Base-by-base conservation (phyloP, 768 basidiomycete species). In the Termitomyces sp. region DNA sequence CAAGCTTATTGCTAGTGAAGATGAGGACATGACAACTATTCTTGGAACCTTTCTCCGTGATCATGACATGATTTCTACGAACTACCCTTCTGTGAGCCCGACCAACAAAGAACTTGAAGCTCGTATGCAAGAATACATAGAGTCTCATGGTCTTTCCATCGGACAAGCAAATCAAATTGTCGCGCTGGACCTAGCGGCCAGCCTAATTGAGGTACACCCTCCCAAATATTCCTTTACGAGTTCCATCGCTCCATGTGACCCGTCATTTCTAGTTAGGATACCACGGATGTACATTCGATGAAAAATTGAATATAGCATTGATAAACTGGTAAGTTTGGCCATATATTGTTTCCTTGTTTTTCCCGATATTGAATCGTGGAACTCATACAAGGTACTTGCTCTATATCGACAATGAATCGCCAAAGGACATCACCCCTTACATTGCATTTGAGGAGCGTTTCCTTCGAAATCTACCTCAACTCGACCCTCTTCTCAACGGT, bases 341-440 rank as follows among this genome's bases (percentile, higher is more conserved):
- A n/a, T n/a, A n/a, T n/a, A n/a, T n/a, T n/a, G n/a, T n/a, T n/a
- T n/a, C n/a, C n/a, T n/a, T n/a, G n/a, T 27, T 7, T 7, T 25
- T 27, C 12, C 7, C 13, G 4, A 11, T 22, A 15, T 20, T 44
- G 7, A 40, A 7, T 22, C 6, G 16, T 56, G n/a, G n/a, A 52
- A 58, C 56, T 5, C 42, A 20, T 23, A 56, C 23, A 2, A 47
- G 31, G 31, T 47, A 47, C 15, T 1, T 47, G 29, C 51, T 64
- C 38, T 59, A 62, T 23, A 49, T 64, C 29, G 60, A 64, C 48
- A 60, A 64, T 43, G 40, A 0, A 39, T 49, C 52, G 20, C 20
- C 27, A 7, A 11, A 20, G 11, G 55, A 58, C n/a, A 16, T 22
- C 7, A 29, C 10, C 0, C 32, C 57, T 5, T 56, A 50, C 31